Percentiles rank a stretch among this genome's conserved stretches.
Evolutionary conservation across 1,284 basidiomycete species (phyloP).

Genomic region (Papiliotrema nemorosa): DNA sequence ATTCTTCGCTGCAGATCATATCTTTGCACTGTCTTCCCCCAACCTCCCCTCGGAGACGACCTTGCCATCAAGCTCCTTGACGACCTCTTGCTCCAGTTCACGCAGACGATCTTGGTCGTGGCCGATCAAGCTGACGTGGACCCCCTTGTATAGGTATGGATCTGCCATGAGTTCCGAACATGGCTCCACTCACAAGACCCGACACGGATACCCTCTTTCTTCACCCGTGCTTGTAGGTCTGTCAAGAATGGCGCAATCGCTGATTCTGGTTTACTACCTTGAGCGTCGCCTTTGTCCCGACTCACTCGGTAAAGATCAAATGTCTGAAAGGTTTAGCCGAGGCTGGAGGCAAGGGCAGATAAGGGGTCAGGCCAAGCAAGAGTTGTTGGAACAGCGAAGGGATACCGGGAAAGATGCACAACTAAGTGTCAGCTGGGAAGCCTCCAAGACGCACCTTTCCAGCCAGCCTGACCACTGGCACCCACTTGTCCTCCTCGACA

Average conservation of each 20-base stretch:
- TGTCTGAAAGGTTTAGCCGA: constrained; percentile 67
- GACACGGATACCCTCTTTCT: constrained; percentile 71
- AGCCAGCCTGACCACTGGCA: constrained; percentile 76
- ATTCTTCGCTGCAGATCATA: too few relatives aligned
- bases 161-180: constrained; percentile 36
- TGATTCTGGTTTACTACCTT: constrained; percentile 69
- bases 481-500: constrained; percentile 73
- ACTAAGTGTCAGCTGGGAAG: constrained; percentile 28
- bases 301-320: constrained; percentile 72
- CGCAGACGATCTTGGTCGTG: constrained; percentile 57
- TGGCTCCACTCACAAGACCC: constrained; percentile 59
- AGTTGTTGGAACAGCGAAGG: constrained; percentile 78
- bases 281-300: constrained; percentile 7
- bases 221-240: constrained; percentile 68
- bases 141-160: constrained; percentile 57
- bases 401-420: constrained; percentile 89
- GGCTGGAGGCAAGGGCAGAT: constrained; percentile 69
- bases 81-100: constrained; percentile 62
- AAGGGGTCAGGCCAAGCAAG: constrained; percentile 65
- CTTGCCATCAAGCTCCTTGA: constrained; percentile 52
- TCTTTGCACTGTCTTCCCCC: constrained; percentile 34
- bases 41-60: constrained; percentile 51
- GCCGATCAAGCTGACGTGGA: constrained; percentile 73
- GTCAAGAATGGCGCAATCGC: constrained; percentile 85
- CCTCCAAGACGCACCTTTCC: constrained; percentile 56